Conservation (phyloP, 441 rosid species). For the Gossypium schwendimanii region DNA sequence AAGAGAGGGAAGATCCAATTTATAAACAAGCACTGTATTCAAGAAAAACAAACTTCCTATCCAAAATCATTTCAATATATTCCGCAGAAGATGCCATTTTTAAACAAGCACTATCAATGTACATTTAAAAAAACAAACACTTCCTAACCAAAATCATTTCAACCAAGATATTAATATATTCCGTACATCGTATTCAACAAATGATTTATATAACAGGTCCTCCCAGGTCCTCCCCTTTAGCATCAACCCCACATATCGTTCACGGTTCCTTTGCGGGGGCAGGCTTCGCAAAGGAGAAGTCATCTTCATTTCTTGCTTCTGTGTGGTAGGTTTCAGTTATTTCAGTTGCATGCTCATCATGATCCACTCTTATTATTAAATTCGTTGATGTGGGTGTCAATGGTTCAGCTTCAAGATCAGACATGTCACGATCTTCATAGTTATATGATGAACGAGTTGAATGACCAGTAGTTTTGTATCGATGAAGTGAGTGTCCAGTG, state of each 20-base stretch:
- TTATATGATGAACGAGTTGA: slow-evolving; percentile 31
- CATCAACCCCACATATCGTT: not conserved
- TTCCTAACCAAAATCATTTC: not conserved
- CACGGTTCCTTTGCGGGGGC: slow-evolving; percentile 16
- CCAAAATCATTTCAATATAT: too few relatives aligned
- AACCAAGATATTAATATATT: not conserved
- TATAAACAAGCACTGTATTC: too few relatives aligned
- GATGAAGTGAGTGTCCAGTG: slow-evolving; percentile 37
- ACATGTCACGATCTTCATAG: slow-evolving; percentile 46
- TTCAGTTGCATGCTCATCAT: slow-evolving; percentile 24
- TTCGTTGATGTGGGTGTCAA: slow-evolving; percentile 41
- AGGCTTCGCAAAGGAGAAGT: slow-evolving; percentile 43
- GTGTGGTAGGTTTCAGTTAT: slow-evolving; percentile 18
- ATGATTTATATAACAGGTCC: slow-evolving; percentile 7
- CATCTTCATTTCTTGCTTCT: slow-evolving; percentile 28
- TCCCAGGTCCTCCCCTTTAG: not conserved
- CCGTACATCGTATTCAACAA: not conserved
- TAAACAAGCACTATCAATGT: not conserved
- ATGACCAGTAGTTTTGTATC: slow-evolving; percentile 81
- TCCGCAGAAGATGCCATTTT: not conserved
- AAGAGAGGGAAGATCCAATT: too few relatives aligned
- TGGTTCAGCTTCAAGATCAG: slow-evolving; percentile 57
- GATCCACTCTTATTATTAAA: slow-evolving; percentile 31
- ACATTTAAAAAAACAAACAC: not conserved
- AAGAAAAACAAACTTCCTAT: too few relatives aligned